Base-by-base conservation (phyloP, 108 stramenopile species). In the Schizochytrium sp. region DNA sequence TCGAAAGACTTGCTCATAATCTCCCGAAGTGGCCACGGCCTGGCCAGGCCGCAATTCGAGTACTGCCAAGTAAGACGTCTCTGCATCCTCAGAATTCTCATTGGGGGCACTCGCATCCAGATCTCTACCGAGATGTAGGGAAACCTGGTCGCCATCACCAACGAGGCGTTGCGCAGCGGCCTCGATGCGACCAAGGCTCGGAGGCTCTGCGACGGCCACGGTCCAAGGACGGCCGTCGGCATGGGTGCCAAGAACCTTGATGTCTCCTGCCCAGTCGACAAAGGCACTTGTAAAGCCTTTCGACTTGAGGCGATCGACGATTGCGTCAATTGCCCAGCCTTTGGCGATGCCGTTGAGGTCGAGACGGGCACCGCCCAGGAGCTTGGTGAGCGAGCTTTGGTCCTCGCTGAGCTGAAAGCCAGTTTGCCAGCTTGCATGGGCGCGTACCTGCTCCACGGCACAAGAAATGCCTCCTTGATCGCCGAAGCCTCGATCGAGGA, bases 261-360 rank as follows among this genome's bases (percentile, higher is more conserved):
- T 87, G 58, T 93, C 93, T 4, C 93, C 93, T 44, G 91, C 93
- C 93, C 93, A 93, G 29, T 93, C 93, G 29, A 93, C 92, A 25
- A 72, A 92, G 0, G 23, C 76, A 53, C 25, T 53, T 6, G 45
- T 8, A 45, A 83, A n/a, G 23, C 76, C 76, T 16, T 60, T 72
- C 10, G 72, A 88, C 57, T 90, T 88, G 60, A 93, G 89, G 48
- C 72, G 59, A 59, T 88, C 88, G 16, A 90, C 91, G 72, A 93
- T 92, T 28, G 90, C 87, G 87, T 93, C 93, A 43, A 93, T 90
- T 5, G 92, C 87, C 88, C 90, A 93, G 55, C 93, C 93, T 53
- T 93, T 93, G 5, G 93, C 93, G 60, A 93, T 92, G 10, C 93
- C 93, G 87, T 72, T 87, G 47, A 93, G 72, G 71, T 93, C 92